Evolutionary conservation across 345 rosid species (phyloP).

Genomic region (Brassica nigra): DNA sequence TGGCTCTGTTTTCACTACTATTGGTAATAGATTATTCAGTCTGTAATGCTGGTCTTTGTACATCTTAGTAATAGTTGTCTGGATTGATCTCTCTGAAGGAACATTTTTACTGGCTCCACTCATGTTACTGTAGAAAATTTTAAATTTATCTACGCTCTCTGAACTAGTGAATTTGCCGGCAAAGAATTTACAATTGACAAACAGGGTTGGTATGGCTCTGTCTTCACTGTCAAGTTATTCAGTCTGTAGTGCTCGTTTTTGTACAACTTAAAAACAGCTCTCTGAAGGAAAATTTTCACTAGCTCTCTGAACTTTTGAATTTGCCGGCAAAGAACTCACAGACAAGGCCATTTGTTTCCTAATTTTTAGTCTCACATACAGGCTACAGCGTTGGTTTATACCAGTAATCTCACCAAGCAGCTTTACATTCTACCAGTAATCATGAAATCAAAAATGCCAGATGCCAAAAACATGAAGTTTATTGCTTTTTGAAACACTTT

Average conservation of each 20-base stretch:
- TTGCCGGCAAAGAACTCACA: neutral
- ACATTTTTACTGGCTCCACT: constrained; percentile 7
- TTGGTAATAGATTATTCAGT: constrained; percentile 1
- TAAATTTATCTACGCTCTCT: neutral
- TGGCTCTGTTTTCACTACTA: constrained; percentile 6
- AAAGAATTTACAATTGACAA: too few relatives aligned
- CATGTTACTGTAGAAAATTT: constrained; percentile 4
- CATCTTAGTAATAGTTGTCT: constrained; percentile 7
- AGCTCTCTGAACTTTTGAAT: neutral
- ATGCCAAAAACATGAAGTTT: constrained; percentile 11
- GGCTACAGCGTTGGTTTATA: neutral
- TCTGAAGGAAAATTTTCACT: constrained; percentile 1
- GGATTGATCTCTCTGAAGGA: constrained; percentile 8
- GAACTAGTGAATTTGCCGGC: neutral
- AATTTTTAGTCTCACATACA: neutral
- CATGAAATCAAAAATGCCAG: constrained; percentile 1
- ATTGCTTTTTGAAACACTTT: neutral
- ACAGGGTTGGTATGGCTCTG: neutral
- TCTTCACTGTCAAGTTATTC: neutral
- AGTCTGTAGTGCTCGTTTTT: constrained; percentile 15
- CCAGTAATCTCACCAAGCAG: neutral
- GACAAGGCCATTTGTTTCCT: neutral
- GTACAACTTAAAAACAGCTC: constrained; percentile 21
- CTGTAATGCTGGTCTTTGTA: constrained; percentile 27
- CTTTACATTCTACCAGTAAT: neutral